A percentile compares a stretch with the other conserved stretches of the same genome.
phyloP scores from a whole-genome alignment of 495 filamentous ascomycete species.

The Aspergillus biplanus region DNA sequence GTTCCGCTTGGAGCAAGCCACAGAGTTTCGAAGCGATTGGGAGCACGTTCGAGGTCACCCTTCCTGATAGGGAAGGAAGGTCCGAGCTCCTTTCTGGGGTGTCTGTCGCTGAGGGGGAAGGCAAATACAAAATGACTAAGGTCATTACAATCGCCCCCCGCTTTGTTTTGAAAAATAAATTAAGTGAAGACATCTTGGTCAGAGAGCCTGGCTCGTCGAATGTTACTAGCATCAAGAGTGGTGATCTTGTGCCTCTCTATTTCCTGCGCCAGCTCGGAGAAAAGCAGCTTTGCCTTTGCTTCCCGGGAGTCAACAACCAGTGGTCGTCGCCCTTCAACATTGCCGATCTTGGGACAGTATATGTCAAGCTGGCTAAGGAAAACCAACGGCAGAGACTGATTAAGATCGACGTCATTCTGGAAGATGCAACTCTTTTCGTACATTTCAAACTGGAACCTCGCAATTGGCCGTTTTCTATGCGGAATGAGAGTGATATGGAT shows the following conservation, averaged over 20 bases:
- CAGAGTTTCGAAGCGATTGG: constrained; percentile 99
- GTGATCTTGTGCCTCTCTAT: constrained; percentile 79
- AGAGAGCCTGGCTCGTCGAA: constrained; percentile 88
- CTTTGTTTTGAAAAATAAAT: constrained; percentile 92
- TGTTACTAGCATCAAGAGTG: constrained; percentile 72
- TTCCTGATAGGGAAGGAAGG: constrained; percentile 70
- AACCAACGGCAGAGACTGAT: constrained; percentile 88
- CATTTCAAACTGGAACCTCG: constrained; percentile 88
- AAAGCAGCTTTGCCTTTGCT: constrained; percentile 92
- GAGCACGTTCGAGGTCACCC: constrained; percentile 80
- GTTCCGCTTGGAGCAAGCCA: constrained; percentile 93
- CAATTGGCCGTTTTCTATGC: constrained; percentile 97
- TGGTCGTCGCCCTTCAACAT: constrained; percentile 99
- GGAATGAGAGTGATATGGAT: constrained; percentile 94
- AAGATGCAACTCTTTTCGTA: constrained; percentile 89
- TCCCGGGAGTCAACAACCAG: constrained; percentile 92
- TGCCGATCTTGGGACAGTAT: constrained; percentile 84
- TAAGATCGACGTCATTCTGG: constrained; percentile 85
- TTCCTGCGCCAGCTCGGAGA: constrained; percentile 77
- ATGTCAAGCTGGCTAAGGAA: constrained; percentile 90
- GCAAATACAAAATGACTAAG: constrained; percentile 97
- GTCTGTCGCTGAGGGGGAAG: constrained; percentile 84
- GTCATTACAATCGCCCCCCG: constrained; percentile 91
- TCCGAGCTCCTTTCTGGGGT: constrained; percentile 89
- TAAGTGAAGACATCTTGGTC: constrained; percentile 83